Base-by-base conservation (phyloP, 306 rosid genomes). In the Malus fusca region DNA sequence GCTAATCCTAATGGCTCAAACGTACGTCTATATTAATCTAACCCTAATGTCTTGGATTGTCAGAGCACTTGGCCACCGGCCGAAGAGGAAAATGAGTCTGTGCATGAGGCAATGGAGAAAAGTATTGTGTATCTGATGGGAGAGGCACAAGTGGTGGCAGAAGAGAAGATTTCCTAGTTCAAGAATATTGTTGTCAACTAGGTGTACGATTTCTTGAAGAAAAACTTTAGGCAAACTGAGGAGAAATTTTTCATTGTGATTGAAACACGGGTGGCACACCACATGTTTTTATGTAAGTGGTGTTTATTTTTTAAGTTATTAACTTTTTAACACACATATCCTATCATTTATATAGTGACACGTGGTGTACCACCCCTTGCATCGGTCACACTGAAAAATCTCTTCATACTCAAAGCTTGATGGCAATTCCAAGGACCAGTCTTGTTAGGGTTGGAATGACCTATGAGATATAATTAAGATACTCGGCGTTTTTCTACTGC, bases 61-160 rank as follows among this genome's bases (percentile, higher is more conserved):
- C 69, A 22, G 8, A 15, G 6, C 55, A 48, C 8, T 15, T 18
- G 19, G 30, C 55, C 42, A 81, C 4, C 78, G 62, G 84, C 74
- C 14, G 87, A 93, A 4, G 90, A 84, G 33, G 96, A 89, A 80
- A 78, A 80, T 2, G 75, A 71, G 30, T 88, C 88, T 31, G 73
- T 91, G 15, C 89, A 91, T 43, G 84, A 71, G 43, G 96, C 89
- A 0, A 78, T 58, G 87, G 84, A 89, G 69, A 89, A 83, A 4
- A 87, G 98, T 2, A 87, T 89, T 31, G 96, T 93, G n/a, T 85
- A 93, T 77, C 78, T 91, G 75, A 44, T 90, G 30, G 93, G 90
- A 10, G 91, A 89, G 76, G 84, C 89, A 25, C 89, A 93, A 68
- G 93, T 93, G 35, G 84, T 89, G 25, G 97, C 97, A 1, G 79